Evolutionary conservation across 2,329 filamentous ascomycete genomes (phyloP).

Genomic region (Hirsutella thompsonii): DNA sequence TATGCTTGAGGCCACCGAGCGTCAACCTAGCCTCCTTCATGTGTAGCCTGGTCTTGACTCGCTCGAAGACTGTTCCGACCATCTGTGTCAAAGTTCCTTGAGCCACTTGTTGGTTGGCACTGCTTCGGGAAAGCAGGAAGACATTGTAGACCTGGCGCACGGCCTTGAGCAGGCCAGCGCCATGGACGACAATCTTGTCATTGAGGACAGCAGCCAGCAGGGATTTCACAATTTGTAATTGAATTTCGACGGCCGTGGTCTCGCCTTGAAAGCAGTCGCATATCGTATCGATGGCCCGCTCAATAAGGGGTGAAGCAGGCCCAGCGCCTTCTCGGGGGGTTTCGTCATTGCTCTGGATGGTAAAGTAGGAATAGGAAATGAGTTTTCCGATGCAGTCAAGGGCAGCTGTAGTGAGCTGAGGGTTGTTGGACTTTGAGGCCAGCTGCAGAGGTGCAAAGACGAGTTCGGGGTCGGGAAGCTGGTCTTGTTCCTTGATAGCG

Average conservation of each 20-base stretch:
- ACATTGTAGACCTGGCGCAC: conserved; percentile 99
- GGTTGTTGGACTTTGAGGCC: conserved; percentile 75
- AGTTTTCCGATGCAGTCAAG: conserved; percentile 98
- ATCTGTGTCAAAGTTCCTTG: conserved; percentile 96
- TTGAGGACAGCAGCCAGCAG: conserved; percentile 89
- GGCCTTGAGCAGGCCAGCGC: conserved; percentile 87
- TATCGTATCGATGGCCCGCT: conserved; percentile 96
- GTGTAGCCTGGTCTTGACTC: conserved; percentile 75
- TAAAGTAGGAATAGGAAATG: conserved; percentile 98
- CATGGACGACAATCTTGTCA: conserved; percentile 97
- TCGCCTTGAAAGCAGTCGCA: conserved; percentile 99
- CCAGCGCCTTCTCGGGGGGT: conserved; percentile 25
- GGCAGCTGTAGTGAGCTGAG: conserved; percentile 75
- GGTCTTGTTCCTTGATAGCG: conserved; percentile 75
- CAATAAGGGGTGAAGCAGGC: conserved; percentile 62
- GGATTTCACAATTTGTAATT: conserved; percentile 97
- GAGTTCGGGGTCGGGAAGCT: conserved; percentile 78
- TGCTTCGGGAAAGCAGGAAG: conserved; percentile 88
- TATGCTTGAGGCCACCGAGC: conserved; percentile 36
- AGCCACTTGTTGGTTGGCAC: conserved; percentile 89
- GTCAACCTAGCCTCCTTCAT: conserved; percentile 71
- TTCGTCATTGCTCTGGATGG: conserved; percentile 45
- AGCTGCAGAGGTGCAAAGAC: conserved; percentile 86
- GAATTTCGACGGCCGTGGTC: conserved; percentile 79
- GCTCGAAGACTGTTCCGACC: conserved; percentile 95